phyloP scores from a whole-genome alignment of 2,329 filamentous ascomycete species.

The Aspergillus sp. region DNA sequence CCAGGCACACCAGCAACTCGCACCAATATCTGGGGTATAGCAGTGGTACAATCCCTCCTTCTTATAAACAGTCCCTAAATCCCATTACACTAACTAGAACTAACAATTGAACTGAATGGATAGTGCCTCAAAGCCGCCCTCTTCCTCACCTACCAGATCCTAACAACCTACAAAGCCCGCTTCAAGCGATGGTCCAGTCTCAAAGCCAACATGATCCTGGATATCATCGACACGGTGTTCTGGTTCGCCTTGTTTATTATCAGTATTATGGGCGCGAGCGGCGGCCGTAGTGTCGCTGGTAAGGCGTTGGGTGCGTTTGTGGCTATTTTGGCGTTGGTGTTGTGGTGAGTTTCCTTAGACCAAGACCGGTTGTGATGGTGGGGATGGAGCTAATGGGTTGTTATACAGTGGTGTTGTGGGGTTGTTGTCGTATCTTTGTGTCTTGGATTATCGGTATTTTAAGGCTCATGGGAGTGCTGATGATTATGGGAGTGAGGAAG shows the following conservation, averaged over 20 bases:
- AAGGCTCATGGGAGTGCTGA: slow-evolving; percentile 12
- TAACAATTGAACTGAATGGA: neutral
- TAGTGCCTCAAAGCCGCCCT: slow-evolving; percentile 27
- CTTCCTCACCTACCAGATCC: slow-evolving; percentile 26
- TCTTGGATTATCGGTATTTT: slow-evolving; percentile 16
- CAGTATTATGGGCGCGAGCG: slow-evolving; percentile 20
- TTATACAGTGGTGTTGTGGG: slow-evolving; percentile 11
- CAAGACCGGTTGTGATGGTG: no score
- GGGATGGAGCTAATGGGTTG: neutral
- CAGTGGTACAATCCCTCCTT: slow-evolving; percentile 11
- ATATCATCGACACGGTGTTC: slow-evolving; percentile 28
- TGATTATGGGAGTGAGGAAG: neutral
- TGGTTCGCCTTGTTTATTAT: slow-evolving; percentile 30
- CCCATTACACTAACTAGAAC: no score
- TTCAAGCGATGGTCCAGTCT: slow-evolving; percentile 27
- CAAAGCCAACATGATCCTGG: slow-evolving; percentile 25
- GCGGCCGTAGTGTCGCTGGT: slow-evolving; percentile 16
- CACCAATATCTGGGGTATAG: slow-evolving; percentile 27
- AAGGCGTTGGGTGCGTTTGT: slow-evolving; percentile 24
- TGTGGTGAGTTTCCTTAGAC: slow-evolving; percentile 21
- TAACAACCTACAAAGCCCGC: slow-evolving; percentile 19
- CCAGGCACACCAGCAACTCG: slow-evolving; percentile 20
- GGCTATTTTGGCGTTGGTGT: slow-evolving; percentile 13
- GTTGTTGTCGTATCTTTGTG: slow-evolving; percentile 19
- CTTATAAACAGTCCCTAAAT: no score